phyloP scores from a whole-genome alignment of 139 green algal species.

The Eudorina sp. region DNA sequence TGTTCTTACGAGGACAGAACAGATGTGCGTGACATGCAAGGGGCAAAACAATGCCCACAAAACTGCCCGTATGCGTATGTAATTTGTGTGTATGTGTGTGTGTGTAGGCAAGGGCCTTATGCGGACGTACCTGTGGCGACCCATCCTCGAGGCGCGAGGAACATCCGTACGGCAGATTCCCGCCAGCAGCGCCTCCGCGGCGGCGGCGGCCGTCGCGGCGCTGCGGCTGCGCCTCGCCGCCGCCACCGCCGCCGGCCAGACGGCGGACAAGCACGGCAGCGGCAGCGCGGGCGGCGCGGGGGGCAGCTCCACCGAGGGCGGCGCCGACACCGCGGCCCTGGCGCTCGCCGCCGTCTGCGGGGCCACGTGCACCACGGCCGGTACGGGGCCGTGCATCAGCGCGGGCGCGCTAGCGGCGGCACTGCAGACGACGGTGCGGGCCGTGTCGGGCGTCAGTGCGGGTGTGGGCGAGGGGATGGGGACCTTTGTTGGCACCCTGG shows the following conservation, averaged over 20 bases:
- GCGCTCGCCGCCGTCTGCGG: too few species aligned
- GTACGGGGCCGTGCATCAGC: background rate
- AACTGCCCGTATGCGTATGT: too few species aligned
- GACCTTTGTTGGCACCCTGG: background rate
- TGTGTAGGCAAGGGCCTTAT: conserved; percentile 37
- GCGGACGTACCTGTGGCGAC: conserved; percentile 19
- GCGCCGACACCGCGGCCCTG: background rate
- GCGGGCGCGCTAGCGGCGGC: background rate
- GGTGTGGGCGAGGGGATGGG: too few species aligned
- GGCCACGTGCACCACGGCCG: too few species aligned
- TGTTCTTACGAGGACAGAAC: too few species aligned
- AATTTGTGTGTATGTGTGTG: too few species aligned
- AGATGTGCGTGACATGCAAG: too few species aligned
- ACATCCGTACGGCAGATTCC: background rate
- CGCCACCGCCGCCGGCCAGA: background rate
- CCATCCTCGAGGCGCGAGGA: background rate
- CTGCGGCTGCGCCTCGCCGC: background rate
- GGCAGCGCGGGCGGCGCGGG: background rate
- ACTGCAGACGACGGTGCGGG: too few species aligned
- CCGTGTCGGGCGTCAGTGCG: too few species aligned
- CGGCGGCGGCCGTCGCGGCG: background rate
- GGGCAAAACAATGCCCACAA: too few species aligned
- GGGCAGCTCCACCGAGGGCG: background rate
- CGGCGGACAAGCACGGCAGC: background rate
- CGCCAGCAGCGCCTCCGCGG: background rate